phyloP scores from a whole-genome alignment of 2,329 filamentous ascomycete genomes.

The Pseudogymnoascus sp. region DNA sequence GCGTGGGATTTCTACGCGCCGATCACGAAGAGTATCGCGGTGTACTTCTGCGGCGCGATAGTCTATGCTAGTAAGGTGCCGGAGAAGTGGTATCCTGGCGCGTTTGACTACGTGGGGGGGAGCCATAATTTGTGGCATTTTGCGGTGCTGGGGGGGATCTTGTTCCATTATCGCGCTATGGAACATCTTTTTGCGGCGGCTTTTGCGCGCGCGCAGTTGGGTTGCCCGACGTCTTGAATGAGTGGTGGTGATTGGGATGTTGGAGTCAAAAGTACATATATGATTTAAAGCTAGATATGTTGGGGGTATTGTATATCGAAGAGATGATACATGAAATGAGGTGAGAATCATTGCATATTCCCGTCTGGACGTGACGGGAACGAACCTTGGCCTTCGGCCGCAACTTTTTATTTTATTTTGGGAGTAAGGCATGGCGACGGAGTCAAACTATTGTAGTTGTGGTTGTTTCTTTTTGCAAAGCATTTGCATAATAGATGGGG shows the following conservation, averaged over 20 bases:
- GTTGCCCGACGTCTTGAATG: constrained; percentile 15
- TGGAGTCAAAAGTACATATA: constrained; percentile 2
- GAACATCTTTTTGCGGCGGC: constrained; percentile 81
- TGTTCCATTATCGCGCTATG: constrained; percentile 98
- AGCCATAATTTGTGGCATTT: constrained; percentile 98
- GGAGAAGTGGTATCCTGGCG: constrained; percentile 84
- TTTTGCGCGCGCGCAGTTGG: constrained; percentile 51
- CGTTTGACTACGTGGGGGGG: constrained; percentile 90
- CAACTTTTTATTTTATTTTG: background rate
- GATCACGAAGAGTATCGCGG: constrained; percentile 73
- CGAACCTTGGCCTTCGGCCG: background rate
- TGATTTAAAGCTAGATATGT: constrained; percentile 1
- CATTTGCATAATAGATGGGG: constrained; percentile 4
- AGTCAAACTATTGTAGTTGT: background rate
- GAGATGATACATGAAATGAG: background rate
- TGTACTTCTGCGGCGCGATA: constrained; percentile 76
- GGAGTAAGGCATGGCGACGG: constrained; percentile 7
- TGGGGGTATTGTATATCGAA: background rate
- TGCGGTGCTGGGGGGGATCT: constrained; percentile 84
- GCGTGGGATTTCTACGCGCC: constrained; percentile 85
- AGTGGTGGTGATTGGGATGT: background rate
- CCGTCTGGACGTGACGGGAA: background rate
- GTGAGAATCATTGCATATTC: background rate
- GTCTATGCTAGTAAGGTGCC: constrained; percentile 90
- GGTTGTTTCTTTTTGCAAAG: background rate